Conservation (phyloP, 2,329 filamentous ascomycete genomes). For the Trichoderma asperellum region DNA sequence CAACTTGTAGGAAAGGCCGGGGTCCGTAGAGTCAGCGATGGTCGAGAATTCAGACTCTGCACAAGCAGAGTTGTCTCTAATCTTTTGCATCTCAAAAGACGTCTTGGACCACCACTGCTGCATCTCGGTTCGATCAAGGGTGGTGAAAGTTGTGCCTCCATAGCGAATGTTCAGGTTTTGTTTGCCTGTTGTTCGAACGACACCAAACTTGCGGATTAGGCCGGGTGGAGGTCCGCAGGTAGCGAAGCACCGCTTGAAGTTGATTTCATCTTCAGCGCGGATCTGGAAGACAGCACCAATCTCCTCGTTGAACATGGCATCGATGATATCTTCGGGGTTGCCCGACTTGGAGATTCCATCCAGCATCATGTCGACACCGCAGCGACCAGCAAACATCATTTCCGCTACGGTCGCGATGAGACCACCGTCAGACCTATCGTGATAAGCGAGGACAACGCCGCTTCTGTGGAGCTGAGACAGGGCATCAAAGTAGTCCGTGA, state of each 20-base stretch:
- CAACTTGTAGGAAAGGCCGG: conserved; percentile 82
- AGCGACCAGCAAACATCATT: conserved; percentile 98
- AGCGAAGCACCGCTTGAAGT: conserved; percentile 88
- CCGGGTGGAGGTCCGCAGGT: conserved; percentile 83
- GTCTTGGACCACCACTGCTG: conserved; percentile 89
- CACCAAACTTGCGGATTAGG: conserved; percentile 82
- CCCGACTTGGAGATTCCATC: conserved; percentile 71
- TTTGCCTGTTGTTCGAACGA: conserved; percentile 68
- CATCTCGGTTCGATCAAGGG: conserved; percentile 70
- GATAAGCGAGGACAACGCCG: conserved; percentile 80
- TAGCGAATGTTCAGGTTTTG: conserved; percentile 79
- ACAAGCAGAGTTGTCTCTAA: conserved; percentile 85
- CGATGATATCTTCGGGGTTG: conserved; percentile 66
- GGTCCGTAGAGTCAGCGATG: conserved; percentile 74
- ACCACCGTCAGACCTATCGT: conserved; percentile 92
- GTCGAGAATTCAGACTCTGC: conserved; percentile 81
- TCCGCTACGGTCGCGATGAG: conserved; percentile 88
- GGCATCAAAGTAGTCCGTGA: conserved; percentile 92
- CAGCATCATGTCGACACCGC: conserved; percentile 82
- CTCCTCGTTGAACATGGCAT: conserved; percentile 92
- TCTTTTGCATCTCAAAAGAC: conserved; percentile 86
- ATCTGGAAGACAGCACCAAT: conserved; percentile 96
- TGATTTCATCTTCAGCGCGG: conserved; percentile 77
- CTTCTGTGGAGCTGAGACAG: conserved; percentile 66
- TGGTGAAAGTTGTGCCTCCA: conserved; percentile 68